These are phyloP conservation scores for Prunus campanulata DNA, from an alignment of 306 rosid genomes.

Conservation along the genomic window DNA sequence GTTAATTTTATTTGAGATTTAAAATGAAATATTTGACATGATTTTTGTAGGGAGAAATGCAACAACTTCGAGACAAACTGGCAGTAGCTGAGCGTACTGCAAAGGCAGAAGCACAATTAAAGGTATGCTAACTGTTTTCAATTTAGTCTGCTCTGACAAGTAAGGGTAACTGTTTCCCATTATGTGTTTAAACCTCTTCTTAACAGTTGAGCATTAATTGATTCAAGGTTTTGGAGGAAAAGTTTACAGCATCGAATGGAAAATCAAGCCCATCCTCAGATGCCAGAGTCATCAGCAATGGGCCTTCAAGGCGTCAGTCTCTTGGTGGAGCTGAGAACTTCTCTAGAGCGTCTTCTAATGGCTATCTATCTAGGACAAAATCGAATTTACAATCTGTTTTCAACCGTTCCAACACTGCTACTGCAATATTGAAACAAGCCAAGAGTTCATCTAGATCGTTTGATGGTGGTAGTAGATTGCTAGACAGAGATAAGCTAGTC, in stretches of 20 bases:
- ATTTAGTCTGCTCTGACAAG: constrained; percentile 6
- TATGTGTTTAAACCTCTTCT: no score
- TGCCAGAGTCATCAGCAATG: no score
- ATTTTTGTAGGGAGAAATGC: constrained; percentile 82
- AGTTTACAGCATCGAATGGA: no score
- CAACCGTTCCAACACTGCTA: no score
- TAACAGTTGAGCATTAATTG: no score
- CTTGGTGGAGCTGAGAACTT: no score
- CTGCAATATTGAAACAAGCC: constrained; percentile 58
- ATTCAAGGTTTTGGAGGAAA: no score
- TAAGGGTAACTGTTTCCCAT: constrained; percentile 9
- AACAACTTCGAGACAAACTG: constrained; percentile 74
- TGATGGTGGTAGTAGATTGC: constrained; percentile 66
- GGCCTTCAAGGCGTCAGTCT: no score
- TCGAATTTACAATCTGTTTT: no score
- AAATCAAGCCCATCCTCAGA: no score
- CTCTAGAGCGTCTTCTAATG: constrained; percentile 25
- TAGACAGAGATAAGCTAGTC: constrained; percentile 46
- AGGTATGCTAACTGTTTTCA: constrained; percentile 36
- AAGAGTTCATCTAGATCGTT: constrained; percentile 62
- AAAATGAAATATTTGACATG: constrained; percentile 1
- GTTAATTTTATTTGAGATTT: background rate
- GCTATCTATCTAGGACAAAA: no score
- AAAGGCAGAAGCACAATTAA: constrained; percentile 78
- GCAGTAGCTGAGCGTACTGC: constrained; percentile 81